These are phyloP conservation scores for Cardamine occulta DNA, from an alignment of 345 rosid species.

Conservation along the genomic window DNA sequence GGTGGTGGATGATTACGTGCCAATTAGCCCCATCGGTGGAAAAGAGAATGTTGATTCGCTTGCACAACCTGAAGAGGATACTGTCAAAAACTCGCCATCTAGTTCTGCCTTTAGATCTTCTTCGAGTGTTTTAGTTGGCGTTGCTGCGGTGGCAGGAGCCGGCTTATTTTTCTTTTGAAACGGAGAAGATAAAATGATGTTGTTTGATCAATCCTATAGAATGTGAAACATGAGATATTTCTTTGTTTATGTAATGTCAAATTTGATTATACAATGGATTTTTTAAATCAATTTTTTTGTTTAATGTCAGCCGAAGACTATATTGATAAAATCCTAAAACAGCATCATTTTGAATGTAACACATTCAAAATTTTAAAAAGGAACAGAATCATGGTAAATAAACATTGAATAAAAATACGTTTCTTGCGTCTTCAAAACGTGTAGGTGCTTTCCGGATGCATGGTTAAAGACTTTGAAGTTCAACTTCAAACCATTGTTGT, in stretches of 20 bases:
- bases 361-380: background rate
- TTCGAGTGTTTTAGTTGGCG: constrained; percentile 7
- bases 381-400: background rate
- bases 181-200: background rate
- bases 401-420: background rate
- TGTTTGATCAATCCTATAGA: constrained; percentile 7
- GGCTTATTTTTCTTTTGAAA: constrained; percentile 35
- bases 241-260: constrained; percentile 12
- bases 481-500: background rate
- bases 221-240: constrained; percentile 11
- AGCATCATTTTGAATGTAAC: background rate
- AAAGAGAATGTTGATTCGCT: background rate
- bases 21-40: constrained; percentile 18
- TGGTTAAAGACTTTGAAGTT: background rate
- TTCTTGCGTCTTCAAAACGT: background rate
- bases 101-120: constrained; percentile 23
- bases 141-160: constrained; percentile 23
- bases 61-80: constrained; percentile 31
- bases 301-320: background rate
- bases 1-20: constrained; percentile 37
- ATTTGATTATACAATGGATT: background rate
- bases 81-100: background rate
- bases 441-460: background rate
- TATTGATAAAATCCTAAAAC: background rate
- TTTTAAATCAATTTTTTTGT: background rate